Evolutionary conservation across 2,329 filamentous ascomycete species (phyloP).

Genomic region (Clathrospora elynae): DNA sequence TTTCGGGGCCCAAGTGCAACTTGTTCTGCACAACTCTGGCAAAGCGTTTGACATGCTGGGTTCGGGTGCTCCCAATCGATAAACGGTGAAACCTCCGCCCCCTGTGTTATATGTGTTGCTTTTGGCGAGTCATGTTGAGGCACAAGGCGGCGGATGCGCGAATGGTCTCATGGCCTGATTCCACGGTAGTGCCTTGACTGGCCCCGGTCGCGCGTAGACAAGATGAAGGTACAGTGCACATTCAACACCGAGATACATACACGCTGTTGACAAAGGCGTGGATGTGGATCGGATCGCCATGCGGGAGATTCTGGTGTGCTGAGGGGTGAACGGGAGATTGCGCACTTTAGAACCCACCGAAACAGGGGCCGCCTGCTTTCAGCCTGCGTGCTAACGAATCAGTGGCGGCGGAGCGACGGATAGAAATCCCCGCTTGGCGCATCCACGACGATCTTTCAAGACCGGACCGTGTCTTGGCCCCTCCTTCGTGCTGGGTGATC

Average conservation of each 20-base stretch:
- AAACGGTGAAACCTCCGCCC: slow-evolving; percentile 16
- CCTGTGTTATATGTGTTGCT: slow-evolving; percentile 7
- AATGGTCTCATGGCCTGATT: slow-evolving; percentile 8
- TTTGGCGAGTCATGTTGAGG: slow-evolving; percentile 11
- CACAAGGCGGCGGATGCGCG: slow-evolving; percentile 3
- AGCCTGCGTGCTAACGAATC: slow-evolving; percentile 9
- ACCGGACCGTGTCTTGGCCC: slow-evolving; percentile 12
- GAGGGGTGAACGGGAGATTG: slow-evolving; percentile 18
- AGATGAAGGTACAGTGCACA: neutral
- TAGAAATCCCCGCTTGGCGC: slow-evolving; percentile 12
- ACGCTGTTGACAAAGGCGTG: slow-evolving; percentile 7
- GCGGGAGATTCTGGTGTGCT: neutral
- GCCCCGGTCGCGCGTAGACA: too few species aligned
- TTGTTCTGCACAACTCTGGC: slow-evolving; percentile 2
- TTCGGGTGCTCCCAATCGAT: slow-evolving; percentile 7
- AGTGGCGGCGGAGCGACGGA: slow-evolving; percentile 14
- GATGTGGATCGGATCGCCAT: slow-evolving; percentile 16
- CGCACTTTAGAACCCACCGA: slow-evolving; percentile 5
- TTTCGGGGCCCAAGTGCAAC: slow-evolving; percentile 4
- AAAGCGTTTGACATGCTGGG: slow-evolving; percentile 15
- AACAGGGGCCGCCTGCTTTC: slow-evolving; percentile 11
- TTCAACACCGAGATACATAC: neutral
- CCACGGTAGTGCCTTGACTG: too few species aligned
- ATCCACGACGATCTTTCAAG: slow-evolving; percentile 15
- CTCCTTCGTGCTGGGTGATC: slow-evolving; percentile 16